A percentile compares a stretch with the other conserved stretches of the same genome.
phyloP scores from a whole-genome alignment of 768 basidiomycete genomes.

The Tylopilus sp. region DNA sequence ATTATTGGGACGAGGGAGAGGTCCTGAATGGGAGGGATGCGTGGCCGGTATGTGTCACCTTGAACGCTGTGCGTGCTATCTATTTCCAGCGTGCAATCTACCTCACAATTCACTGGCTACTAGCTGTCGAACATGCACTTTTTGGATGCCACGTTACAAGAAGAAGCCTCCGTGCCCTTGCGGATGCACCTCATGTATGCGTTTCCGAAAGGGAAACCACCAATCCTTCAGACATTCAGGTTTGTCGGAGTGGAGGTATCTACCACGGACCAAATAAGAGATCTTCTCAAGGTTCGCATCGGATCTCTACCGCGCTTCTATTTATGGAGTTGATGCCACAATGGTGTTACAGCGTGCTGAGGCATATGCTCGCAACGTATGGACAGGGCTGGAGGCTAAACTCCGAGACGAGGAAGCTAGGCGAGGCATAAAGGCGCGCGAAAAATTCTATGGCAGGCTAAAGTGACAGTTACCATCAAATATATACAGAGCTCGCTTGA shows the following conservation, averaged over 20 bases:
- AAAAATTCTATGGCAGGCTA: constrained; percentile 40
- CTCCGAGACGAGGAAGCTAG: constrained; percentile 62
- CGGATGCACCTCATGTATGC: constrained; percentile 64
- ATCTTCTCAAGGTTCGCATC: constrained; percentile 50
- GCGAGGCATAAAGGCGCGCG: constrained; percentile 56
- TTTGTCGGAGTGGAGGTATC: constrained; percentile 63
- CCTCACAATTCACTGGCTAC: background rate
- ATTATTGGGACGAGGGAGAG: constrained; percentile 87
- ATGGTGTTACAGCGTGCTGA: constrained; percentile 58
- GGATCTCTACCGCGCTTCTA: background rate
- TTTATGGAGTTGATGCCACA: constrained; percentile 38
- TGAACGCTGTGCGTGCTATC: constrained; percentile 62
- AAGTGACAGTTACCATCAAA: constrained; percentile 7
- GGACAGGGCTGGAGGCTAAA: constrained; percentile 55
- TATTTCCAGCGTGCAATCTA: background rate
- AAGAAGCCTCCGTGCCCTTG: constrained; percentile 65
- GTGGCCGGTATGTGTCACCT: constrained; percentile 76
- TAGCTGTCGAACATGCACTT: constrained; percentile 61
- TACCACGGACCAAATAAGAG: constrained; percentile 42
- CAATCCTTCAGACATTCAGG: constrained; percentile 59
- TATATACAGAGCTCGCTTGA: no score
- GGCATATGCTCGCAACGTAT: constrained; percentile 57
- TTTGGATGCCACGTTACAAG: constrained; percentile 68
- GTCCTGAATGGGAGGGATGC: constrained; percentile 53
- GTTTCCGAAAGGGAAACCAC: constrained; percentile 41